These are phyloP conservation scores for Sanghuangporus baumii DNA, from an alignment of 1,284 basidiomycete species.

Conservation along the genomic window DNA sequence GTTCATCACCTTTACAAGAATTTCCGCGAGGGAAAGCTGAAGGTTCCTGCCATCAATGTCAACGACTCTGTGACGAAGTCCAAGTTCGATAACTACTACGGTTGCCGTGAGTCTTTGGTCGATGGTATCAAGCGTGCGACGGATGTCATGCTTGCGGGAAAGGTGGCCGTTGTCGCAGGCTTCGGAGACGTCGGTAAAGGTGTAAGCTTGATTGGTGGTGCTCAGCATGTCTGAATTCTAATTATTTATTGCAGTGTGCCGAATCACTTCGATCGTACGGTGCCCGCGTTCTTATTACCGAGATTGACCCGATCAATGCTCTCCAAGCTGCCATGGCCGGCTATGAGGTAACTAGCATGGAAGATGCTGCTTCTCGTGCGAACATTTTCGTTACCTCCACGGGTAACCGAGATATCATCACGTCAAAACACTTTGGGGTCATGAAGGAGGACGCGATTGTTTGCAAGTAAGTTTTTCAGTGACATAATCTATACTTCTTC, in stretches of 20 bases:
- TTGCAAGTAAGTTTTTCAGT: slow-evolving; percentile 65
- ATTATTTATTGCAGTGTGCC: slow-evolving; percentile 64
- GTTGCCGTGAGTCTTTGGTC: slow-evolving; percentile 98
- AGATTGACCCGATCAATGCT: slow-evolving; percentile 99
- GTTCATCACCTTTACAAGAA: slow-evolving; percentile 99
- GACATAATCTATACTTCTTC: neutral
- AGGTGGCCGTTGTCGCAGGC: slow-evolving; percentile 97
- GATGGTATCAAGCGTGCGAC: slow-evolving; percentile 99
- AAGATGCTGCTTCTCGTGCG: slow-evolving; percentile 83
- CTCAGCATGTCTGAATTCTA: slow-evolving; percentile 6
- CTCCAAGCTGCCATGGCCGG: slow-evolving; percentile 99
- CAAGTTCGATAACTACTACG: slow-evolving; percentile 97
- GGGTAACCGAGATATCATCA: slow-evolving; percentile 98
- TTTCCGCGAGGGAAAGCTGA: slow-evolving; percentile 93
- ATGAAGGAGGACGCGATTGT: slow-evolving; percentile 99
- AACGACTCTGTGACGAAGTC: slow-evolving; percentile 99
- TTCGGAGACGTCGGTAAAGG: slow-evolving; percentile 99
- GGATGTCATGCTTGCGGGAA: slow-evolving; percentile 99
- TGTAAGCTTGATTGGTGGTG: slow-evolving; percentile 43
- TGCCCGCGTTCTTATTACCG: slow-evolving; percentile 93
- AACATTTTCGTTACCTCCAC: slow-evolving; percentile 99
- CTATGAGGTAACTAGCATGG: slow-evolving; percentile 98
- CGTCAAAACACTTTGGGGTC: slow-evolving; percentile 83
- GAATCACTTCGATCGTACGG: slow-evolving; percentile 97
- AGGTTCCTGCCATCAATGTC: slow-evolving; percentile 99